Conservation (phyloP, 768 basidiomycete species). For the Leccinum olivaceopallidum region DNA sequence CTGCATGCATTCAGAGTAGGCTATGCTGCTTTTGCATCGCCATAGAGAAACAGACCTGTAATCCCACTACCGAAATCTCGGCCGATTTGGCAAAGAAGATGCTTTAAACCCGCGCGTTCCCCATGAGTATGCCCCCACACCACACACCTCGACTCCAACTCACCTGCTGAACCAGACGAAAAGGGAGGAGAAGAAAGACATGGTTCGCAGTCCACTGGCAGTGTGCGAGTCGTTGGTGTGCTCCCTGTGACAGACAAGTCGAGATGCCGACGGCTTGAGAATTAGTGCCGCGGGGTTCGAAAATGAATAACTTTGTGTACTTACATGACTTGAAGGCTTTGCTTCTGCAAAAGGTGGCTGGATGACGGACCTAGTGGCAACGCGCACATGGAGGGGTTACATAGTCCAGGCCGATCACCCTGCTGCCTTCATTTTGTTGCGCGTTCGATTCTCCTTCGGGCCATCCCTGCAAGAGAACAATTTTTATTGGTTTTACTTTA, state of each 20-base stretch:
- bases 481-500: no score
- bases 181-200: constrained; percentile 54
- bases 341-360: neutral
- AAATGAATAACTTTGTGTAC: neutral
- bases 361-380: constrained; percentile 12
- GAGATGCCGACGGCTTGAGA: neutral
- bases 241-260: neutral
- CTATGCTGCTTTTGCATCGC: neutral
- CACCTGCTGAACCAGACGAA: constrained; percentile 59
- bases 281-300: constrained; percentile 19
- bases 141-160: constrained; percentile 5
- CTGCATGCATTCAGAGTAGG: constrained; percentile 36
- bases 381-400: neutral
- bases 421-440: neutral
- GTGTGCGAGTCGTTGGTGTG: neutral
- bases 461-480: neutral
- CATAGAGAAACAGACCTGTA: constrained; percentile 51
- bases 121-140: neutral
- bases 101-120: constrained; percentile 34
- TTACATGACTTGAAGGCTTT: neutral
- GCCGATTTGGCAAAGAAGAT: constrained; percentile 87
- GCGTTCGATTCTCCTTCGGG: constrained; percentile 5
- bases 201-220: constrained; percentile 19
- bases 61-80: constrained; percentile 88
- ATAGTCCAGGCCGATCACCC: neutral